These are phyloP conservation scores for Lippia alba DNA, from an alignment of 305 asterid genomes.

Conservation along the genomic window DNA sequence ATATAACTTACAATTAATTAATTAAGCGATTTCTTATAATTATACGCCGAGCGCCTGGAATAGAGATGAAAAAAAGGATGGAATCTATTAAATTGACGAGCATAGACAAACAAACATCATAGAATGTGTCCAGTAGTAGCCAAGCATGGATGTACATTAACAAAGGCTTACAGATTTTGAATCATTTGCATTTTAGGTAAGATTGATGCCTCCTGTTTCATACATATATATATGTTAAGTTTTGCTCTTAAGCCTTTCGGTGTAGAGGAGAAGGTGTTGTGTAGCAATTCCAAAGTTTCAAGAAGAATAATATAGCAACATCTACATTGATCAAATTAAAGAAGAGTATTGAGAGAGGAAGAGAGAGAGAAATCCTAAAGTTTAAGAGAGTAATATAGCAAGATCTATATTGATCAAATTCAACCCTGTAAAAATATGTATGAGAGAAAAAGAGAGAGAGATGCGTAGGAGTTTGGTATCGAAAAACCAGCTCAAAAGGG, in stretches of 20 bases:
- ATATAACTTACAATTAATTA: background rate
- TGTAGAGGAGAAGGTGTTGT: too few relatives aligned
- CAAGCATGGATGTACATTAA: background rate
- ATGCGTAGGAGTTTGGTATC: background rate
- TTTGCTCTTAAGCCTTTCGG: too few relatives aligned
- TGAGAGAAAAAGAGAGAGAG: slow-evolving; percentile 17
- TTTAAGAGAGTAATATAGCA: background rate
- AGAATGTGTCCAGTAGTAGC: background rate
- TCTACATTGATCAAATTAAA: background rate
- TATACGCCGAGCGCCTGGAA: background rate
- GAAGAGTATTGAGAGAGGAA: background rate
- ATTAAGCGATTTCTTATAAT: too few relatives aligned
- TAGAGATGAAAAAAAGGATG: background rate
- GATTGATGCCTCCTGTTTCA: background rate
- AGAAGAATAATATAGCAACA: background rate
- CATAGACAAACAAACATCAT: background rate
- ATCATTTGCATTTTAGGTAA: background rate
- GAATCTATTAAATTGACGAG: too few relatives aligned
- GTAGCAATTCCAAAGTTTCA: too few relatives aligned
- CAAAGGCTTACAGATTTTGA: background rate
- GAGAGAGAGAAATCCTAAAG: background rate
- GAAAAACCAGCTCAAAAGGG: slow-evolving; percentile 33
- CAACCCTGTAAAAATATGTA: background rate
- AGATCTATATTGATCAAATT: background rate
- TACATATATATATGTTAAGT: too few relatives aligned